Conservation (phyloP, 176 grass and related monocot genomes). For the Oryza glaberrima region DNA sequence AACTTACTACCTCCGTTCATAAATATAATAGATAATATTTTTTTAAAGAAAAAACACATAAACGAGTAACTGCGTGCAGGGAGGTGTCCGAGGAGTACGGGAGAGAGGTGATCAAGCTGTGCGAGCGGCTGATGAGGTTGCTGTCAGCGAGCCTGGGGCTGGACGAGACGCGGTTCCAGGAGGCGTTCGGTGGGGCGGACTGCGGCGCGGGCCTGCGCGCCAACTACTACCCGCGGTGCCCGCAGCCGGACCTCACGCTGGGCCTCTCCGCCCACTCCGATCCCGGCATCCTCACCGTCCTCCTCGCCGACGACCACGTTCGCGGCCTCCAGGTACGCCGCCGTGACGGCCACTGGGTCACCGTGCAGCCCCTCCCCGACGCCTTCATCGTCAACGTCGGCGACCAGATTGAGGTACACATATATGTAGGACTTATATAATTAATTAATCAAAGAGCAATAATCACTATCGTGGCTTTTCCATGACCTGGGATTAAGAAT, state of each 20-base stretch:
- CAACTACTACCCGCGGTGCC: slow-evolving; percentile 96
- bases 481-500: background rate
- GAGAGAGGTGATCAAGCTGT: slow-evolving; percentile 53
- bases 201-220: slow-evolving; percentile 66
- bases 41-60: too few relatives aligned
- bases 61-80: slow-evolving; percentile 4
- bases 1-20: too few relatives aligned
- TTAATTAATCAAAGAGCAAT: too few relatives aligned
- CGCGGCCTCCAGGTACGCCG: slow-evolving; percentile 75
- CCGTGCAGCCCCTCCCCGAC: slow-evolving; percentile 61
- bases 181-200: slow-evolving; percentile 57
- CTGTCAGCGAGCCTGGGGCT: slow-evolving; percentile 77
- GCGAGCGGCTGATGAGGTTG: slow-evolving; percentile 61
- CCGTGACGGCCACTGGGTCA: slow-evolving; percentile 69
- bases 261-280: slow-evolving; percentile 94
- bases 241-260: slow-evolving; percentile 89
- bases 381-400: slow-evolving; percentile 88
- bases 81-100: slow-evolving; percentile 75
- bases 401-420: slow-evolving; percentile 78
- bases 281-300: slow-evolving; percentile 67
- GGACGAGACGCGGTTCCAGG: slow-evolving; percentile 55
- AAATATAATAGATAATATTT: too few relatives aligned
- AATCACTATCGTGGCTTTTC: background rate
- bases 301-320: slow-evolving; percentile 81
- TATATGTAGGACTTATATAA: too few relatives aligned